These are phyloP conservation scores for Wallacemonas sp. DNA, from an alignment of 208 protist genomes.

Conservation along the genomic window DNA sequence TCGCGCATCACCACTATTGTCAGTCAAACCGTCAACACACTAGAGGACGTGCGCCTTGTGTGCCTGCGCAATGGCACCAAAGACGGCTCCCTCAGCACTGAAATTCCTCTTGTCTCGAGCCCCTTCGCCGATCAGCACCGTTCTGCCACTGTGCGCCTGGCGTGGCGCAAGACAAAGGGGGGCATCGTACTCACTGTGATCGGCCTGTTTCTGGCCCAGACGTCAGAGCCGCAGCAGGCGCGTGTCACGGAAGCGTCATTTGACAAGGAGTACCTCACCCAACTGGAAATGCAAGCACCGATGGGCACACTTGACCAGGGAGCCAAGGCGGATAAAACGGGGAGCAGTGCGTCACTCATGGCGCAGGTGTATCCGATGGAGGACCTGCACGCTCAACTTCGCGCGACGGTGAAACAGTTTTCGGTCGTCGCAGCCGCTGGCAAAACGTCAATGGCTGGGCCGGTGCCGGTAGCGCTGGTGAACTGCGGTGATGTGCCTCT, in stretches of 20 bases:
- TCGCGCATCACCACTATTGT: slow-evolving; percentile 39
- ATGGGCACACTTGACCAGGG: neutral
- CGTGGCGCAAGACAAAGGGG: slow-evolving; percentile 25
- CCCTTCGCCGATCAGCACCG: slow-evolving; percentile 42
- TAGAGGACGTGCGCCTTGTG: slow-evolving; percentile 28
- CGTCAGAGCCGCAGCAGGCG: slow-evolving; percentile 48
- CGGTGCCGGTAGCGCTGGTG: slow-evolving; percentile 17
- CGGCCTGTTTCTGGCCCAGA: slow-evolving; percentile 29
- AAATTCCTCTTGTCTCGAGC: slow-evolving; percentile 17
- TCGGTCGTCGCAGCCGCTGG: neutral
- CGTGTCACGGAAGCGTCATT: slow-evolving; percentile 42
- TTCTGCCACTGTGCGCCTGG: slow-evolving; percentile 31
- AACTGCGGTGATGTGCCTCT: slow-evolving; percentile 41
- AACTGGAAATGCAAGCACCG: neutral
- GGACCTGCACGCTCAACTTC: slow-evolving; percentile 6
- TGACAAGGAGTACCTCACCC: slow-evolving; percentile 23
- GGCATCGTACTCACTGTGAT: slow-evolving; percentile 31
- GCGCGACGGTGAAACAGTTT: slow-evolving; percentile 3
- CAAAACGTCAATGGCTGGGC: neutral
- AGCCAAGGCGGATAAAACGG: neutral
- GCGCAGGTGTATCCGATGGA: slow-evolving; percentile 5
- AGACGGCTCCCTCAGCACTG: neutral
- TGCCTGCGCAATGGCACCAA: neutral
- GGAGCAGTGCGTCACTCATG: neutral
- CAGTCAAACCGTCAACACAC: slow-evolving; percentile 18